Base-by-base conservation (phyloP, 1,284 basidiomycete genomes). In the Grifola frondosa region DNA sequence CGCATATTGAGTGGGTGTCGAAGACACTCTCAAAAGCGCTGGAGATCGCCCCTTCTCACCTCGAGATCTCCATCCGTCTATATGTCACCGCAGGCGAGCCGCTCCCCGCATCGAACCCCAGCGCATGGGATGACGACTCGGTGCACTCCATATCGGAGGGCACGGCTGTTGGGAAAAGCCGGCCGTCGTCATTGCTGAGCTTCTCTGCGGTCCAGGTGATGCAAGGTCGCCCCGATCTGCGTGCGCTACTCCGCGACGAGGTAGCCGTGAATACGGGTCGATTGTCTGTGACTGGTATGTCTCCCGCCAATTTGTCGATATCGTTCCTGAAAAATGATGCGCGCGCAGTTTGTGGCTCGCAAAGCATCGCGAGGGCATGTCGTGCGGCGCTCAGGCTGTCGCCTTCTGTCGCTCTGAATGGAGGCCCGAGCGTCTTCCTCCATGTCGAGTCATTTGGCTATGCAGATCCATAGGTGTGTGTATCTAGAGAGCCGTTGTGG, bases 371-470 rank as follows among this genome's bases (percentile, higher is more conserved):
- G 1, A 54, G 61, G 20, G 52, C 61, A 15, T 71, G 73, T 10
- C 67, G 75, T 2, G 43, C 44, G 3, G 69, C 68, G 3, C 50
- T 78, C 37, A 57, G 68, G 10, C 64, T 68, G 28, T 62, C 65
- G 0, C 56, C 66, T 9, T 65, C 68, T 1, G 63, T 65, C 5
- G 64, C 63, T 3, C 51, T 77, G 38, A 60, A 60, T 11, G 73
- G 75, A 20, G 67, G 69, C 0, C 66, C 74, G 2, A 70, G 61
- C 37, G 63, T 77, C 15, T 65, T 62, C 12, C 54, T 78, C 20
- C 69, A 74, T 54, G 67, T 76, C 13, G 77, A 78, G 52, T 62
- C 69, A 25, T 77, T 72, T 56, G 73, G 71, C 12, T 71, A 69
- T 37, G 68, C 67, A n/a, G n/a, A n/a, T n/a, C n/a, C n/a, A n/a